Evolutionary conservation across 345 rosid genomes (phyloP).

Genomic region (Eucalyptus brandiana): DNA sequence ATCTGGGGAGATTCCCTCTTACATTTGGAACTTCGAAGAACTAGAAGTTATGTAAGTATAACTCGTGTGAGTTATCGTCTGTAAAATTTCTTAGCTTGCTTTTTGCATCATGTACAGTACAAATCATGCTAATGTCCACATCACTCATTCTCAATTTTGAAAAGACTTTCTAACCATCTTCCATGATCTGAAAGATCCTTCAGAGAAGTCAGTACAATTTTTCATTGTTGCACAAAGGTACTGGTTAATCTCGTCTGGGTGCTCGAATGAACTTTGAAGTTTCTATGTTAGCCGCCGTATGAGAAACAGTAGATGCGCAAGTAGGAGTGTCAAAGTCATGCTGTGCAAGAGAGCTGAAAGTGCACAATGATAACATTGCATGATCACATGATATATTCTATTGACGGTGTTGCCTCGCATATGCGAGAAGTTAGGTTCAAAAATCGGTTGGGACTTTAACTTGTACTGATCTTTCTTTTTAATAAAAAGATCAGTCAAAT

Average conservation of each 20-base stretch:
- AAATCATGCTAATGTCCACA: background rate
- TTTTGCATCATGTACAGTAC: background rate
- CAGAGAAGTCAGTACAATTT: background rate
- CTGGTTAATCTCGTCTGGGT: background rate
- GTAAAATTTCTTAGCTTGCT: background rate
- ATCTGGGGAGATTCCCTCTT: conserved; percentile 16
- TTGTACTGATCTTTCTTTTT: background rate
- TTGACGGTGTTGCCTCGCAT: background rate
- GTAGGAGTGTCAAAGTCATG: background rate
- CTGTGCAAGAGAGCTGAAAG: background rate
- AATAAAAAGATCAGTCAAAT: background rate
- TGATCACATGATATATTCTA: background rate
- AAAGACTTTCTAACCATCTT: background rate
- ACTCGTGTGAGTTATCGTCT: background rate
- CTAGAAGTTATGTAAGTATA: conserved; percentile 10
- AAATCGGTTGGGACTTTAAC: background rate
- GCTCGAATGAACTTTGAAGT: background rate
- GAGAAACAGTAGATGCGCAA: background rate
- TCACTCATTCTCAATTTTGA: background rate
- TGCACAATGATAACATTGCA: background rate
- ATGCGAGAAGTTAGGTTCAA: background rate
- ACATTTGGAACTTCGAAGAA: conserved; percentile 1
- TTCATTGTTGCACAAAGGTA: background rate
- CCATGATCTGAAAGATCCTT: background rate
- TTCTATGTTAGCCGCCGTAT: background rate